Conservation (phyloP, 148 eudicot genomes). For the Vaccinium darrowii region DNA sequence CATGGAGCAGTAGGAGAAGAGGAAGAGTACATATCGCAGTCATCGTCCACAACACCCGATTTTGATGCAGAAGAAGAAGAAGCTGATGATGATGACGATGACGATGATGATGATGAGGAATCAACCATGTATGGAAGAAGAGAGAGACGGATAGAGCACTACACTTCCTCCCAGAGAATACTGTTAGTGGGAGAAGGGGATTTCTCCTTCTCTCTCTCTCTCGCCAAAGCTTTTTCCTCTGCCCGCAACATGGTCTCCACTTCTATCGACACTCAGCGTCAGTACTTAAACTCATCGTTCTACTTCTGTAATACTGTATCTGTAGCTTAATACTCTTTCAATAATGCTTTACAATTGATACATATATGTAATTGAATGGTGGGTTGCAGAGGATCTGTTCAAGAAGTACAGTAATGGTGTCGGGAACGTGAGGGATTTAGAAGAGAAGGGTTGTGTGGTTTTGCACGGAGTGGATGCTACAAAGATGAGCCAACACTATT, state of each 20-base stretch:
- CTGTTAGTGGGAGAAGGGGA: constrained; percentile 48
- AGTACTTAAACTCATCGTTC: not conserved
- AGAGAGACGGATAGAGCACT: constrained; percentile 34
- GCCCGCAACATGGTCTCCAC: constrained; percentile 45
- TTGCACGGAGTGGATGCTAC: constrained; percentile 29
- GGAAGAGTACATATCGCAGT: not conserved
- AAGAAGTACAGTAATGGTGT: constrained; percentile 28
- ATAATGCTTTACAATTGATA: not conserved
- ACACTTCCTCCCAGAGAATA: constrained; percentile 26
- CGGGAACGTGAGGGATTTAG: constrained; percentile 27
- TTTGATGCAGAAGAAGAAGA: not conserved
- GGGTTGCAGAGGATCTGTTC: constrained; percentile 19
- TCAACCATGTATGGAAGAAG: not conserved
- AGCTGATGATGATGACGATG: not conserved
- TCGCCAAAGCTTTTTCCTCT: constrained; percentile 36
- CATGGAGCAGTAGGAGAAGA: not conserved
- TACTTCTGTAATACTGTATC: too few relatives aligned
- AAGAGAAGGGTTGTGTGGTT: constrained; percentile 32
- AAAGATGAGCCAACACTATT: constrained; percentile 28
- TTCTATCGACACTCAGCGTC: constrained; percentile 31
- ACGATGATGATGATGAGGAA: not conserved
- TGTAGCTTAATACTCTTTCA: too few relatives aligned
- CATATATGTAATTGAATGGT: not conserved
- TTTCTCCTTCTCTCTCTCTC: constrained; percentile 38
- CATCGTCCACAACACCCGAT: not conserved